Evolutionary conservation across 164 flowering plant species (phyloP).

Genomic region (Platanus orientalis): DNA sequence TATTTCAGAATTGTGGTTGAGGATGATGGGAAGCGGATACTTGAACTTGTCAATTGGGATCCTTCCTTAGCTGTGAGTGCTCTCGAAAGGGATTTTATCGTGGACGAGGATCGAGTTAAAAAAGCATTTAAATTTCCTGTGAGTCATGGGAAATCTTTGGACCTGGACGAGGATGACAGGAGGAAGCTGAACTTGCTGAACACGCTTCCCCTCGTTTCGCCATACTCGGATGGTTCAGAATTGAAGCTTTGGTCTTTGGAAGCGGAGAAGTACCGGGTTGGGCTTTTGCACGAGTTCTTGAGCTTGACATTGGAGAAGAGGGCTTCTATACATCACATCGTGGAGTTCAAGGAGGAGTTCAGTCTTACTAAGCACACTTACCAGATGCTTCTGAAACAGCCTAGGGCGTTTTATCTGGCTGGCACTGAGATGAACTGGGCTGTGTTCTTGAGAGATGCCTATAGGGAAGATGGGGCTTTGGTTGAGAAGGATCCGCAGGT

Average conservation of each 20-base stretch:
- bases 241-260: conserved; percentile 70
- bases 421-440: conserved; percentile 97
- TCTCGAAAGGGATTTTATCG: conserved; percentile 65
- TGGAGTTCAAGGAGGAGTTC: conserved; percentile 84
- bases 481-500: conserved; percentile 69
- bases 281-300: conserved; percentile 77
- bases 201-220: conserved; percentile 83
- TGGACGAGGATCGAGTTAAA: conserved; percentile 71
- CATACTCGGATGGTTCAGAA: conserved; percentile 74
- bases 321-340: conserved; percentile 79
- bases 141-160: conserved; percentile 54
- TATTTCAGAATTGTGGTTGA: conserved; percentile 58
- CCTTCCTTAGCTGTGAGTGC: conserved; percentile 66
- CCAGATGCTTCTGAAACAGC: conserved; percentile 75
- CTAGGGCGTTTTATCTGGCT: conserved; percentile 67
- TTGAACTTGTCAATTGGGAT: conserved; percentile 88
- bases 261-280: conserved; percentile 83
- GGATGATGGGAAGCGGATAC: conserved; percentile 53
- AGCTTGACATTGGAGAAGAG: conserved; percentile 93
- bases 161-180: conserved; percentile 56
- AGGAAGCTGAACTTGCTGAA: conserved; percentile 65
- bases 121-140: conserved; percentile 64
- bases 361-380: conserved; percentile 86
- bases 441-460: conserved; percentile 77
- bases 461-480: conserved; percentile 59